phyloP scores from a whole-genome alignment of 495 filamentous ascomycete genomes.

The Pyrenula massariospora region DNA sequence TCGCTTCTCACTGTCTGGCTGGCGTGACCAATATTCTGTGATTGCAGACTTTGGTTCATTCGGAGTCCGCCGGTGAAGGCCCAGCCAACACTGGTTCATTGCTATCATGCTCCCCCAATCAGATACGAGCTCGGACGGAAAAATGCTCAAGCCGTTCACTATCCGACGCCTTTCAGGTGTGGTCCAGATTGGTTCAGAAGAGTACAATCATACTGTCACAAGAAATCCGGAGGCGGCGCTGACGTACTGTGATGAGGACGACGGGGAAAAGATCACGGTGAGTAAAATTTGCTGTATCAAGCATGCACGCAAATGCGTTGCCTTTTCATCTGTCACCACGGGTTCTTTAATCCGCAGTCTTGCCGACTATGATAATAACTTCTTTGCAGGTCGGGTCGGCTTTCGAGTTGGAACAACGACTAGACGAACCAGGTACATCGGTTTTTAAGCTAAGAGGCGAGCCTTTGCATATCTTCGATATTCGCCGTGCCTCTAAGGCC shows the following conservation, averaged over 20 bases:
- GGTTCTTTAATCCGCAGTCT: not conserved
- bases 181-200: constrained; percentile 26
- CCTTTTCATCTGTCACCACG: no score
- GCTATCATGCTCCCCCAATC: no score
- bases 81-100: no score
- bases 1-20: no score
- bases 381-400: constrained; percentile 34
- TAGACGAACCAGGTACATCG: constrained; percentile 28
- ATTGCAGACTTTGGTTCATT: no score
- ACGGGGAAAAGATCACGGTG: constrained; percentile 42
- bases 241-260: constrained; percentile 43
- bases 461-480: constrained; percentile 35
- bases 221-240: constrained; percentile 36
- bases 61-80: no score
- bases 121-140: not conserved
- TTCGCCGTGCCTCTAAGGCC: constrained; percentile 23
- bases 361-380: constrained; percentile 7
- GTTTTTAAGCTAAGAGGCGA: not conserved
- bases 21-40: no score
- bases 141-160: not conserved
- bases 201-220: constrained; percentile 37
- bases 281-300: no score
- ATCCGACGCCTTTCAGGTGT: constrained; percentile 9
- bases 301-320: no score
- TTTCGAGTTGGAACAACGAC: constrained; percentile 35